Conservation (phyloP, 805 yeast genomes). For the Wilhelminamyces savonicus region DNA sequence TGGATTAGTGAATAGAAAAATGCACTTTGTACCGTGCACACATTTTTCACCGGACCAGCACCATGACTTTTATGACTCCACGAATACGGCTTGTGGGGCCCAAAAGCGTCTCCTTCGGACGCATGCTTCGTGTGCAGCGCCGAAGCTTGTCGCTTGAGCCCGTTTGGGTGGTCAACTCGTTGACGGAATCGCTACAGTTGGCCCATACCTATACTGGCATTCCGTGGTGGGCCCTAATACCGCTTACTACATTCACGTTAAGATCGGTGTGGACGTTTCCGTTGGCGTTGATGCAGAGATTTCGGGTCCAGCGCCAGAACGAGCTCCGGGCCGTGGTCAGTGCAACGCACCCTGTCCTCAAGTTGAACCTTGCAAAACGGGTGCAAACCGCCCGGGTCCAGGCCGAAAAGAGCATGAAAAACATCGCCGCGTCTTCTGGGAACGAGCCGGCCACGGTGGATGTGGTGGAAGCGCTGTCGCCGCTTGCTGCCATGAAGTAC, state of each 20-base stretch:
- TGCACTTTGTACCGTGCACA: no score
- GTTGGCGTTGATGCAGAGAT: constrained; percentile 66
- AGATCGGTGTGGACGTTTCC: constrained; percentile 71
- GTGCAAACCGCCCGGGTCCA: constrained; percentile 31
- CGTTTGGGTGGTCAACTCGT: constrained; percentile 20
- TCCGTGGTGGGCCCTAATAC: constrained; percentile 83
- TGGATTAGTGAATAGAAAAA: no score
- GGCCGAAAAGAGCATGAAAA: constrained; percentile 10
- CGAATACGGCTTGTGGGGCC: no score
- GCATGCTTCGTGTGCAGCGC: not conserved
- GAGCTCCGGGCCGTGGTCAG: constrained; percentile 62
- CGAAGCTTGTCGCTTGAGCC: constrained; percentile 26
- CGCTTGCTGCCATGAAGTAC: constrained; percentile 47
- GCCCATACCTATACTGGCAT: constrained; percentile 54
- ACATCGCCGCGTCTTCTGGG: constrained; percentile 12
- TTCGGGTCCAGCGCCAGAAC: constrained; percentile 63
- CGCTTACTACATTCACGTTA: constrained; percentile 60
- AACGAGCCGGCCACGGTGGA: constrained; percentile 1
- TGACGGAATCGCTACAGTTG: constrained; percentile 36
- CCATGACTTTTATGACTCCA: no score
- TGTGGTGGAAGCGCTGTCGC: constrained; percentile 14
- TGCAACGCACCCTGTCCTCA: constrained; percentile 71
- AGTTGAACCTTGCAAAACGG: constrained; percentile 46
- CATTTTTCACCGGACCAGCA: no score
- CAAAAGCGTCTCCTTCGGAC: no score